Conservation (phyloP, 306 rosid genomes). For the Hippophae rhamnoides region DNA sequence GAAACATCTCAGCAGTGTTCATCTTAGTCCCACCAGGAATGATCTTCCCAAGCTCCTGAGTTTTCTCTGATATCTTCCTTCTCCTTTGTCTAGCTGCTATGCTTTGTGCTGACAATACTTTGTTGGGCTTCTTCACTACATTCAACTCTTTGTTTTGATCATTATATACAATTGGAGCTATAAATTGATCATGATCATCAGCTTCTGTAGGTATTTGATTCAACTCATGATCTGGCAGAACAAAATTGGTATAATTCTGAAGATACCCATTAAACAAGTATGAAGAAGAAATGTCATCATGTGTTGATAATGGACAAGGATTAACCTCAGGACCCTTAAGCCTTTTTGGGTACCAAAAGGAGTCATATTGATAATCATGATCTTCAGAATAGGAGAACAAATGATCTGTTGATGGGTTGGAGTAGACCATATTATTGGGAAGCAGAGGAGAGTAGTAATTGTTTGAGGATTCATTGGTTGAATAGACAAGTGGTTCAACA, state of each 20-base stretch:
- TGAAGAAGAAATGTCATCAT: background rate
- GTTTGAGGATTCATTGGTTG: background rate
- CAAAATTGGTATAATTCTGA: background rate
- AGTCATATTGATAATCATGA: background rate
- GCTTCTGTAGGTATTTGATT: background rate
- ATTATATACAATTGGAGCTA: background rate
- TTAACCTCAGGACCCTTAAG: background rate
- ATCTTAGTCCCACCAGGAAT: slow-evolving; percentile 68
- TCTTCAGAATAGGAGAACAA: background rate
- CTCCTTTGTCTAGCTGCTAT: slow-evolving; percentile 75
- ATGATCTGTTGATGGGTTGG: background rate
- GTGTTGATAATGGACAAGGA: too few relatives aligned
- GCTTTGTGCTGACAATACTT: slow-evolving; percentile 45
- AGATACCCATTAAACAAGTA: slow-evolving; percentile 4
- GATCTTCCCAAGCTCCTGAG: slow-evolving; percentile 64
- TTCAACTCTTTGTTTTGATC: background rate
- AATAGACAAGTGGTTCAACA: slow-evolving; percentile 1
- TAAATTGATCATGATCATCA: background rate
- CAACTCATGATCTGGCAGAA: background rate
- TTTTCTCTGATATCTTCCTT: slow-evolving; percentile 67
- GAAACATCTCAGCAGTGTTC: slow-evolving; percentile 90
- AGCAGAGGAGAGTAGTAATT: too few relatives aligned
- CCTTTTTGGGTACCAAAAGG: slow-evolving; percentile 13
- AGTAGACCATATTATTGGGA: background rate
- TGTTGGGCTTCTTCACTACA: too few relatives aligned